Conservation (phyloP, 257 asterid genomes). For the Nicotiana knightiana region DNA sequence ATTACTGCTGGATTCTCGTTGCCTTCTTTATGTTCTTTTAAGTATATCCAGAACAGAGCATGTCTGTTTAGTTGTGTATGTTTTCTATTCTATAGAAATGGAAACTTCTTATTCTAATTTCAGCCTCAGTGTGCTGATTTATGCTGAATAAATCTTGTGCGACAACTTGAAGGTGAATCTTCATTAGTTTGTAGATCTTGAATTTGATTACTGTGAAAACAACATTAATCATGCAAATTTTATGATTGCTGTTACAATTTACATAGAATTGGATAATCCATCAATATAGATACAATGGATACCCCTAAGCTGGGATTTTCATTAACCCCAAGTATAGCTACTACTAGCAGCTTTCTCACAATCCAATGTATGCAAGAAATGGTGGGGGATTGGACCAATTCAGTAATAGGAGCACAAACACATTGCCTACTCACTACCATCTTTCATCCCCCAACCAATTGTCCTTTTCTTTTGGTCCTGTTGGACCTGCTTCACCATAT, state of each 20-base stretch:
- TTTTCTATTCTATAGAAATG: background rate
- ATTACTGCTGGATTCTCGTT: background rate
- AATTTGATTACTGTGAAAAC: background rate
- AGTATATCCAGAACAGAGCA: background rate
- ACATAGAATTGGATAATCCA: background rate
- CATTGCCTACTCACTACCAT: conserved; percentile 16
- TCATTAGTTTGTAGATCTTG: background rate
- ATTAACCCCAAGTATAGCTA: background rate
- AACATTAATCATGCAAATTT: background rate
- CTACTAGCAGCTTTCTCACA: background rate
- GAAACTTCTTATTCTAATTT: background rate
- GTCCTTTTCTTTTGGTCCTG: conserved; percentile 94
- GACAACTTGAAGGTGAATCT: background rate
- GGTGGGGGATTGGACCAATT: background rate
- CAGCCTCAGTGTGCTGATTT: background rate
- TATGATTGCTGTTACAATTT: background rate
- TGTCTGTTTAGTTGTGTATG: background rate
- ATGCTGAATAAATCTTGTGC: background rate
- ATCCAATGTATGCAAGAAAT: background rate
- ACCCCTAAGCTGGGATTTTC: background rate
- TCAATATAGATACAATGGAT: background rate
- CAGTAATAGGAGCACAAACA: background rate
- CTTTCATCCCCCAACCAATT: conserved; percentile 89
- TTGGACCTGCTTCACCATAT: conserved; percentile 86
- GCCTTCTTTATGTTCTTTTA: background rate